Percentiles rank a stretch among this genome's conserved stretches.
Conservation (phyloP, 495 filamentous ascomycete genomes). For the Astrocystis sublimbata region DNA sequence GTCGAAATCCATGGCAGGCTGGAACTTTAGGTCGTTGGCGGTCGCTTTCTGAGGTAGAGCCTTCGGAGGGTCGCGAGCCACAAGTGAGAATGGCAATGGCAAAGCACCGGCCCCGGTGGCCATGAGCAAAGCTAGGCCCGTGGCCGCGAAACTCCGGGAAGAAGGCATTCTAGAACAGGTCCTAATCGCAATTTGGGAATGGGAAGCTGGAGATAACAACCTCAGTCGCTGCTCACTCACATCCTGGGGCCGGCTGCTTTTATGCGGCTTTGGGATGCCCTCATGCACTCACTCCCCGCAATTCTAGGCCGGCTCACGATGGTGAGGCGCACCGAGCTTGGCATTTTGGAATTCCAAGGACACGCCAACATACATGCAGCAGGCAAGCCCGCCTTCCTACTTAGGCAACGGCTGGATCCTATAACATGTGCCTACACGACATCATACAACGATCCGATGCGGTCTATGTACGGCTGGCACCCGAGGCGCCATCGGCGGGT, state of each 20-base stretch:
- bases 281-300: neutral
- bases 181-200: neutral
- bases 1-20: conserved; percentile 50
- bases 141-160: conserved; percentile 34
- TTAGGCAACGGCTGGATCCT: conserved; percentile 28
- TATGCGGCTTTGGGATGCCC: neutral
- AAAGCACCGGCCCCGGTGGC: conserved; percentile 20
- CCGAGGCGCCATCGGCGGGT: neutral
- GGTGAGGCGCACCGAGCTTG: neutral
- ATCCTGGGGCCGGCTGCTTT: neutral
- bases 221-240: too few relatives aligned
- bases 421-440: neutral
- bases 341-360: conserved; percentile 15
- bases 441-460: neutral
- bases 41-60: conserved; percentile 46
- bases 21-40: conserved; percentile 43
- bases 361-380: conserved; percentile 15
- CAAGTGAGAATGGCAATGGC: conserved; percentile 26
- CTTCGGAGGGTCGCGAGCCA: conserved; percentile 27
- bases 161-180: conserved; percentile 30
- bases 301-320: conserved; percentile 14
- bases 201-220: neutral
- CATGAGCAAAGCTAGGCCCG: conserved; percentile 38
- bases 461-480: neutral
- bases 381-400: conserved; percentile 27